phyloP scores from a whole-genome alignment of 768 basidiomycete genomes.

The Hygrophorus pudorinus region DNA sequence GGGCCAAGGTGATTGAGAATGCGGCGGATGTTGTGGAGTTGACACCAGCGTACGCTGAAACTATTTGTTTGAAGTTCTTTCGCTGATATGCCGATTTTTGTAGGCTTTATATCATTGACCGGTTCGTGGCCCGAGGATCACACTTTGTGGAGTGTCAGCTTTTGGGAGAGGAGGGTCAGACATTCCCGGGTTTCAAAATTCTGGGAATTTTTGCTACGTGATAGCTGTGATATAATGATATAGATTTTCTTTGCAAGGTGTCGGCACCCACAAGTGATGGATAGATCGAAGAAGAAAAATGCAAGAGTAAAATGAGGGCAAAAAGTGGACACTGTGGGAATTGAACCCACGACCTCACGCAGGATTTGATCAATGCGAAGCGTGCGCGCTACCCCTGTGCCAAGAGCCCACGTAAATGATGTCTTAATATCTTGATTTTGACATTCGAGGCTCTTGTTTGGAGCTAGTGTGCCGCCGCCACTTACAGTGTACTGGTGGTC shows the following conservation, averaged over 20 bases:
- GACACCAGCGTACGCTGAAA: constrained; percentile 58
- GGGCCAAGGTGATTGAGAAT: constrained; percentile 72
- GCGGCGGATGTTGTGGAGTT: constrained; percentile 53
- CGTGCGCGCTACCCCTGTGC: constrained; percentile 12
- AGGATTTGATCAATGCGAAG: constrained; percentile 4
- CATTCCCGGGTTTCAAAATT: constrained; percentile 79
- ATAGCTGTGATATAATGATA: constrained; percentile 1
- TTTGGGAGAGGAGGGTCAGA: constrained; percentile 77
- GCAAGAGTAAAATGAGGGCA: neutral
- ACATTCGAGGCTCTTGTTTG: too few relatives aligned
- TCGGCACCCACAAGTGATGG: too few relatives aligned
- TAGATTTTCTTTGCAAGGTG: neutral
- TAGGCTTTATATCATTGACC: constrained; percentile 83
- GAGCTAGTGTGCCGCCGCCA: too few relatives aligned
- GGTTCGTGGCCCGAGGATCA: constrained; percentile 72
- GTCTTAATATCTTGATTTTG: neutral
- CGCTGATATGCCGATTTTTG: constrained; percentile 4
- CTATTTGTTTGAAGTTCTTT: constrained; percentile 7
- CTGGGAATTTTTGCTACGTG: constrained; percentile 83
- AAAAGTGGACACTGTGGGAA: constrained; percentile 7
- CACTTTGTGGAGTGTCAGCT: constrained; percentile 92
- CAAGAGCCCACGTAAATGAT: constrained; percentile 4
- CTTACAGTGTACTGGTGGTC: too few relatives aligned
- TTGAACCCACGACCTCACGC: constrained; percentile 11
- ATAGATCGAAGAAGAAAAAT: too few relatives aligned